Conservation (phyloP, 208 protist species). For the Crithidia brevicula region DNA sequence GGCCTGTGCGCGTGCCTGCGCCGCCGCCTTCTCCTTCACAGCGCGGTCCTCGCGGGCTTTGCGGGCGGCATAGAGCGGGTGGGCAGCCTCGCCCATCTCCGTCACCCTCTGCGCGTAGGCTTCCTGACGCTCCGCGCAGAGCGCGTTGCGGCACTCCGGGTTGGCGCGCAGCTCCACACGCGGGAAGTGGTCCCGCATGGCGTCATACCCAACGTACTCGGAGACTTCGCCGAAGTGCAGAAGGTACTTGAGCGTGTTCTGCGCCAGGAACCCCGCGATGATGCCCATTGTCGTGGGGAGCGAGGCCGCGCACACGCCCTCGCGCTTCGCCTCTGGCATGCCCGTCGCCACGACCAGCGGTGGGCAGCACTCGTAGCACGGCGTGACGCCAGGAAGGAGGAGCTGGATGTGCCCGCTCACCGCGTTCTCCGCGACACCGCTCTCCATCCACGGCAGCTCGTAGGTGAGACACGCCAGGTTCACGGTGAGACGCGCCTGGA, state of each 20-base stretch:
- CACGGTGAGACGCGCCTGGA: conserved; percentile 95
- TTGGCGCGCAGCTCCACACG: conserved; percentile 92
- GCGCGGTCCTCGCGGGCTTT: conserved; percentile 49
- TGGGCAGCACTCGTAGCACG: conserved; percentile 94
- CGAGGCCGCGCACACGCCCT: conserved; percentile 97
- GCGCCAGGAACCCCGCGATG: conserved; percentile 94
- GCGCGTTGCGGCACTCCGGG: conserved; percentile 78
- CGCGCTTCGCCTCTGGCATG: conserved; percentile 93
- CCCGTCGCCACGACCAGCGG: conserved; percentile 94
- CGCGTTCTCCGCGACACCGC: conserved; percentile 96
- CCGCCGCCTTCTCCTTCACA: conserved; percentile 39
- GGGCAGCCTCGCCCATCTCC: conserved; percentile 48
- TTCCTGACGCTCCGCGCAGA: conserved; percentile 75
- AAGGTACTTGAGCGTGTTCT: conserved; percentile 97
- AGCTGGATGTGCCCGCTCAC: conserved; percentile 98
- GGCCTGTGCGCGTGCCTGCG: conserved; percentile 48
- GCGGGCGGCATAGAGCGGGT: conserved; percentile 60
- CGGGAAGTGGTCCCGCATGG: conserved; percentile 96
- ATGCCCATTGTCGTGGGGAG: conserved; percentile 98
- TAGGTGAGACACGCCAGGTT: conserved; percentile 95
- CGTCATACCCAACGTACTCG: conserved; percentile 96
- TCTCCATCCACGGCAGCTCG: conserved; percentile 95
- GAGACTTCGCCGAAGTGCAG: conserved; percentile 94
- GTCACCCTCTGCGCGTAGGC: conserved; percentile 53
- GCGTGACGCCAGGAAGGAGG: conserved; percentile 91